Percentiles rank a stretch among this genome's conserved stretches.
Evolutionary conservation across 2,329 filamentous ascomycete species (phyloP).

Genomic region (Orbilia quercus): DNA sequence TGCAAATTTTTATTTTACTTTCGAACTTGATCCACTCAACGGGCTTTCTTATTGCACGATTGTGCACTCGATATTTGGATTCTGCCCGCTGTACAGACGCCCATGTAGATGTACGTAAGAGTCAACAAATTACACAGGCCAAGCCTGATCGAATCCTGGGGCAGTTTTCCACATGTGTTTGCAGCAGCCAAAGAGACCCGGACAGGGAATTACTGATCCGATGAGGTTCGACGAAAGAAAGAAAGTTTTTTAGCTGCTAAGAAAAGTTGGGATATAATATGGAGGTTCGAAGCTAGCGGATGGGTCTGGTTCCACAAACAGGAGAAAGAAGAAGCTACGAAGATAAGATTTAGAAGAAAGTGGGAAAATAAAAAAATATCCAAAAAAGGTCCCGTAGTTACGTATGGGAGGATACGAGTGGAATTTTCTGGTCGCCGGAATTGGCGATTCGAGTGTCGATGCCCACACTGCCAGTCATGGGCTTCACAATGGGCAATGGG

Average conservation of each 20-base stretch:
- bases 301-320: slow-evolving; percentile 46
- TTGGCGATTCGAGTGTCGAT: slow-evolving; percentile 41
- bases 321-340: slow-evolving; percentile 15
- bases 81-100: not conserved
- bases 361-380: too few species aligned
- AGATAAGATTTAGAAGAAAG: slow-evolving; percentile 20
- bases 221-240: not conserved
- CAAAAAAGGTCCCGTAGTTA: slow-evolving; percentile 41
- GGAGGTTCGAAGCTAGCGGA: slow-evolving; percentile 23
- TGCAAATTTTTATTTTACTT: too few species aligned
- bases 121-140: slow-evolving; percentile 26
- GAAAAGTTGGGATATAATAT: slow-evolving; percentile 47
- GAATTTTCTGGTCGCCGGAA: slow-evolving; percentile 53
- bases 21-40: slow-evolving; percentile 23
- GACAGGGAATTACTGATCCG: slow-evolving; percentile 41
- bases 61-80: slow-evolving; percentile 11
- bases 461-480: slow-evolving; percentile 23
- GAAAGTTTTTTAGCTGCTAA: not conserved
- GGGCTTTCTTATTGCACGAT: slow-evolving; percentile 43
- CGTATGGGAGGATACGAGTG: slow-evolving; percentile 24
- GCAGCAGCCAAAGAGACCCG: slow-evolving; percentile 13
- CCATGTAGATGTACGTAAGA: slow-evolving; percentile 42
- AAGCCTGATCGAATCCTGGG: slow-evolving; percentile 48
- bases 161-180: slow-evolving; percentile 26
- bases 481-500: slow-evolving; percentile 17